Base-by-base conservation (phyloP, 176 grass and related monocot genomes). In the Carex myosuroides region DNA sequence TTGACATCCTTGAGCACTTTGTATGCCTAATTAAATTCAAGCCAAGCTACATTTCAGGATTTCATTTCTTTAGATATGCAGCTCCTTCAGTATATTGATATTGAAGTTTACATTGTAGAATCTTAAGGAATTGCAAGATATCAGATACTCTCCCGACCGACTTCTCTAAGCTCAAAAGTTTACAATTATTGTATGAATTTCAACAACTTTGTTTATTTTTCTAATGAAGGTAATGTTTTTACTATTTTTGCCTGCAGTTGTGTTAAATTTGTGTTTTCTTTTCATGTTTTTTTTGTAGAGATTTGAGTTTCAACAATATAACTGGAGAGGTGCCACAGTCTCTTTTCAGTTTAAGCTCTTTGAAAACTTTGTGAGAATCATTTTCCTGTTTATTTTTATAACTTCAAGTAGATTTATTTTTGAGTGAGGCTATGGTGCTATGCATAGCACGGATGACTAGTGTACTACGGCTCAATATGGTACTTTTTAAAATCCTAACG, bases 261-360 rank as follows among this genome's bases (percentile, higher is more conserved):
- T 69, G 41, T 69, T 66, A 50, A 64, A 54, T 29, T 68, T 13
- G 18, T 53, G 21, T 81, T 65, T 69, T 54, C 0, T 48, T 52
- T 11, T 52, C 39, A 16, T 55, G 10, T 44, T 39, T 84, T 8
- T 84, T 11, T 44, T 74, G 8, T 80, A 97, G 94, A 70, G 94
- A 97, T 89, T 89, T 97, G 84, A 98, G 95, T 80, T 95, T 95
- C 82, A 93, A 98, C 89, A 91, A 91, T 87, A 90, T 94, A 59
- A 91, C 87, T 37, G 91, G 95, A 24, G 83, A 90, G 89, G 22
- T 91, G 55, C 91, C 92, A 5, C 85, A 83, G 62, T 57, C 89
- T 9, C 86, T 94, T 62, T 85, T 90, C 63, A 93, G 21, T 79
- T 81, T 94, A 52, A 86, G 22, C 63, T 87, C 14, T 8, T 87